A percentile compares a stretch with the other conserved stretches of the same genome.
These are phyloP conservation scores for Hypoxylon cercidicola DNA, from an alignment of 495 filamentous ascomycete genomes.

Conservation along the genomic window DNA sequence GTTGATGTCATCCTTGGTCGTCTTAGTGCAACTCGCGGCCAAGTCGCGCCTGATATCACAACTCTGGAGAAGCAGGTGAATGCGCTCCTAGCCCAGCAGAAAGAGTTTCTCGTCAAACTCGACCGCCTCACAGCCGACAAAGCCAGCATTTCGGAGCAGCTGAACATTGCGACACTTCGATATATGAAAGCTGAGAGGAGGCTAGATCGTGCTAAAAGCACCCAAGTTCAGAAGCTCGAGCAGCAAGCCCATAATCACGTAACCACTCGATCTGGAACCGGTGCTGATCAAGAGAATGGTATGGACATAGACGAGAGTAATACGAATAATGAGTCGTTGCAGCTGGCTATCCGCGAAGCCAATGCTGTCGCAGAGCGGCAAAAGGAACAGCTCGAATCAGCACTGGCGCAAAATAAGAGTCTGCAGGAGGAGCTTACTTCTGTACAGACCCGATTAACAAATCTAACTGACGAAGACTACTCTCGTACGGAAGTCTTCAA, in stretches of 20 bases:
- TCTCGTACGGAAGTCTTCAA: conserved; percentile 93
- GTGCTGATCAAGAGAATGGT: conserved; percentile 62
- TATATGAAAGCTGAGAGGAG: conserved; percentile 96
- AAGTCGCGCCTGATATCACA: conserved; percentile 70
- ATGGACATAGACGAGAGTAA: conserved; percentile 65
- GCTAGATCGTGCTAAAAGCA: conserved; percentile 85
- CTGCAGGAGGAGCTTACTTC: conserved; percentile 82
- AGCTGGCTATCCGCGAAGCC: conserved; percentile 73
- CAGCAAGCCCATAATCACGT: conserved; percentile 79
- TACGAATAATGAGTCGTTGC: conserved; percentile 69
- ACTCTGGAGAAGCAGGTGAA: conserved; percentile 79
- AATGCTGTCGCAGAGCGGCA: conserved; percentile 78
- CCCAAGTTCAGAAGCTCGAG: conserved; percentile 91
- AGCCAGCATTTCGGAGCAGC: conserved; percentile 80
- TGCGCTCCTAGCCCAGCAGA: conserved; percentile 79
- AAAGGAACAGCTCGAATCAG: conserved; percentile 83
- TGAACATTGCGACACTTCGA: conserved; percentile 85
- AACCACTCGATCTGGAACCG: conserved; percentile 60
- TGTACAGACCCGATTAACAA: conserved; percentile 63
- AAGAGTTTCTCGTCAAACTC: conserved; percentile 78
- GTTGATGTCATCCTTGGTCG: conserved; percentile 55
- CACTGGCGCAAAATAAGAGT: conserved; percentile 81
- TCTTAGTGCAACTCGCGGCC: conserved; percentile 51
- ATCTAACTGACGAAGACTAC: conserved; percentile 91
- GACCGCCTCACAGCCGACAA: conserved; percentile 82